Base-by-base conservation (phyloP, 2,329 filamentous ascomycete species). In the Dothistroma pini region DNA sequence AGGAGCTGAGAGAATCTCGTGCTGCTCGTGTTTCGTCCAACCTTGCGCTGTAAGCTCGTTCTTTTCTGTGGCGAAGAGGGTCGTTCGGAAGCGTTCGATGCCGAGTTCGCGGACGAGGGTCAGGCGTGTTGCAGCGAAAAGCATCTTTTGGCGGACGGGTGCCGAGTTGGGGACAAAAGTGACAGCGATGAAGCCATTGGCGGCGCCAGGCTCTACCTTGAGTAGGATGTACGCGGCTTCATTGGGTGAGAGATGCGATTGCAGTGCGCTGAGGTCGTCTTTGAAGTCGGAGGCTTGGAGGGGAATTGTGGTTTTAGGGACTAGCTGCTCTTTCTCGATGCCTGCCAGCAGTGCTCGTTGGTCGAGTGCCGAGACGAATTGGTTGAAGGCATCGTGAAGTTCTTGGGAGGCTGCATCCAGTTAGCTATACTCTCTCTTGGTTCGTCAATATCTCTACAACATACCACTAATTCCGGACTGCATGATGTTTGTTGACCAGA, bases 61-160 rank as follows among this genome's bases (percentile, higher is more conserved):
- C 25, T 86, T 78, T 47, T 82, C 84, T 0, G 89, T 93, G 11
- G 83, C 85, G 72, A 93, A 91, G 48, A 93, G 80, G 25, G 85
- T 89, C 73, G 93, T 89, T 56, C 87, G 80, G 76, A 95, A 93
- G 70, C 91, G 83, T 74, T 95, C 90, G 57, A 86, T 84, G 51
- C 91, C 90, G 10, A 95, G 81, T 76, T 93, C 89, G 48, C 90
- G 84, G 54, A 88, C 84, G 1, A 95, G 81, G 0, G 89, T 90
- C 68, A 93, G 80, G 10, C 89, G 84, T 31, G 90, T 93, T 25
- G 86, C 85, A 6, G 90, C 90, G 74, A 93, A 93, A 22, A 95
- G 83, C 88, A 91, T 95, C 81, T 95, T 95, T 74, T 91, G 88
- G 44, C 90, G 86, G 59, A 95, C 90, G 31, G 88, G 89, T 44